These are phyloP conservation scores for Plantago major DNA, from an alignment of 257 asterid species.

Conservation along the genomic window DNA sequence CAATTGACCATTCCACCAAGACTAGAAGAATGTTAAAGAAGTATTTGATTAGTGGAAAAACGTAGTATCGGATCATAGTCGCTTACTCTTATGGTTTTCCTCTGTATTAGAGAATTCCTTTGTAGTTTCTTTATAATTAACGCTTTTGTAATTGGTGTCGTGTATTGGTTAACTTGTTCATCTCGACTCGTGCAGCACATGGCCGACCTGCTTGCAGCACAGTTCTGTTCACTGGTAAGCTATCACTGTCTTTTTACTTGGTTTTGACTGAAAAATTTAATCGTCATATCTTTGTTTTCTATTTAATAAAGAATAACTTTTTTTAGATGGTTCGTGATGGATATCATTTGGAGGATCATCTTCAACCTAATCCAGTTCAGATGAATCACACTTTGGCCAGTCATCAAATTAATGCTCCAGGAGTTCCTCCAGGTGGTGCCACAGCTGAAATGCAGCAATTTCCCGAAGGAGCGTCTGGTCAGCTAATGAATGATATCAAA, in stretches of 20 bases:
- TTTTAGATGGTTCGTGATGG: constrained; percentile 86
- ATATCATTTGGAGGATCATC: constrained; percentile 56
- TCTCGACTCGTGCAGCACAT: constrained; percentile 55
- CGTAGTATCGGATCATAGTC: background rate
- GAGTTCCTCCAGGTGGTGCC: constrained; percentile 34
- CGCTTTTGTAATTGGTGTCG: background rate
- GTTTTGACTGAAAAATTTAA: background rate
- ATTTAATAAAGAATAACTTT: constrained; percentile 15
- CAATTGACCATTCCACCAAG: too few relatives aligned
- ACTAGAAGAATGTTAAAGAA: too few relatives aligned
- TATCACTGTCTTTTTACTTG: background rate
- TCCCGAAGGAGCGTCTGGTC: constrained; percentile 59
- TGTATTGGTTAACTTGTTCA: background rate
- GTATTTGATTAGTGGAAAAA: too few relatives aligned
- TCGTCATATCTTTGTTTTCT: background rate
- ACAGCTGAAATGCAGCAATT: constrained; percentile 62
- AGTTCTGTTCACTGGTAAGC: constrained; percentile 73
- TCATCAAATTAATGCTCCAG: constrained; percentile 40
- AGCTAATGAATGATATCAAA: constrained; percentile 44
- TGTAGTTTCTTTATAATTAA: background rate
- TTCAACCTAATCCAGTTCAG: constrained; percentile 60
- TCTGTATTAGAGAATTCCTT: background rate
- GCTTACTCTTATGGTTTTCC: background rate
- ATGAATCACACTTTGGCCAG: constrained; percentile 30
- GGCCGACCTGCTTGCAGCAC: constrained; percentile 92